Conservation (phyloP, 441 rosid genomes). For the Raphanus hybrid region DNA sequence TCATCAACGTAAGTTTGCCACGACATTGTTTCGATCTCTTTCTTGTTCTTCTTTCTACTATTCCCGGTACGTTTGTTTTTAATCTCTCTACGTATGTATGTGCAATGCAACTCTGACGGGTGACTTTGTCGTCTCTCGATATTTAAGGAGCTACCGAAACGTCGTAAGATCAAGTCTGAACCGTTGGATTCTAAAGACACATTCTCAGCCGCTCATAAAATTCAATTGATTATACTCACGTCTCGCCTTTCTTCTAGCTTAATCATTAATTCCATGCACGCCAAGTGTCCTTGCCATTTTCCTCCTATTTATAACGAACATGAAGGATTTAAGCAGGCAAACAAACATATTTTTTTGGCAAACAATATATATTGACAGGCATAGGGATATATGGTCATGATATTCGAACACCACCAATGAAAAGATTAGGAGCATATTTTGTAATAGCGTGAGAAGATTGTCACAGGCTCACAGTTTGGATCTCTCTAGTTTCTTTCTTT, state of each 20-base stretch:
- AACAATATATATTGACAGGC: not conserved
- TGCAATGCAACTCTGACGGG: constrained; percentile 16
- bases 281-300: constrained; percentile 21
- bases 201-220: constrained; percentile 35
- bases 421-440: constrained; percentile 6
- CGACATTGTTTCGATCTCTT: constrained; percentile 50
- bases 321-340: constrained; percentile 1
- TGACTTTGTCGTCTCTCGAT: constrained; percentile 29
- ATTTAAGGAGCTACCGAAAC: constrained; percentile 35
- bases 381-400: not conserved
- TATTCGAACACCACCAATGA: not conserved
- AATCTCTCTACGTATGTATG: not conserved
- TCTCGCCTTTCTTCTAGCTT: constrained; percentile 44
- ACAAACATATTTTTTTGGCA: not conserved
- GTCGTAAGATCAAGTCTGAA: constrained; percentile 23
- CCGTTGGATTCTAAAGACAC: constrained; percentile 8
- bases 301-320: constrained; percentile 22
- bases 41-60: constrained; percentile 1
- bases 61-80: not conserved
- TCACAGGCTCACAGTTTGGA: not conserved
- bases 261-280: not conserved
- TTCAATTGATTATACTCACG: constrained; percentile 36
- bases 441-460: constrained; percentile 1
- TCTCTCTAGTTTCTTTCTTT: not conserved
- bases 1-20: constrained; percentile 68